These are phyloP conservation scores for Jaenimonas drosophilae DNA, from an alignment of 208 protist genomes.

Conservation along the genomic window DNA sequence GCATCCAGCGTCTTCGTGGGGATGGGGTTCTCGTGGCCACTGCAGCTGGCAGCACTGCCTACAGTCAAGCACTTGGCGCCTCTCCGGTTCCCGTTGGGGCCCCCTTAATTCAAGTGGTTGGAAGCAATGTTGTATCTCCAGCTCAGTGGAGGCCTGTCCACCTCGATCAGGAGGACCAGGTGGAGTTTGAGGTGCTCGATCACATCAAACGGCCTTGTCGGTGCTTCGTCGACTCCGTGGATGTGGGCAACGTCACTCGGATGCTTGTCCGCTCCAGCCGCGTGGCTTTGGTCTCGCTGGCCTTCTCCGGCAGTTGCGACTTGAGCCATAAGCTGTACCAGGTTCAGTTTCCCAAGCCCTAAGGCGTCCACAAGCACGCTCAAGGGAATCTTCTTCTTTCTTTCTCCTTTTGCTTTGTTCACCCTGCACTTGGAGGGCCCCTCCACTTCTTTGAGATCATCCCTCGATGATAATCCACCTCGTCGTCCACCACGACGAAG, in stretches of 20 bases:
- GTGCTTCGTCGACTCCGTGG: slow-evolving; percentile 84
- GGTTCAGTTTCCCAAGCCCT: slow-evolving; percentile 77
- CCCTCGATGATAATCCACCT: not conserved
- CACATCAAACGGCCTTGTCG: slow-evolving; percentile 71
- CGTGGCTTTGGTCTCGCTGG: slow-evolving; percentile 67
- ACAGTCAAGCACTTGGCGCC: slow-evolving; percentile 76
- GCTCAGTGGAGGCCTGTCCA: slow-evolving; percentile 82
- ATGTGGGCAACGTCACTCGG: slow-evolving; percentile 72
- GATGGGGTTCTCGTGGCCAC: slow-evolving; percentile 87
- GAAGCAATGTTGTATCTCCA: slow-evolving; percentile 84
- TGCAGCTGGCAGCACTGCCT: slow-evolving; percentile 83
- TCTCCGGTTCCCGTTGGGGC: slow-evolving; percentile 81
- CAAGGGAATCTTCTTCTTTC: slow-evolving; percentile 2
- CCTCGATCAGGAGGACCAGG: slow-evolving; percentile 80
- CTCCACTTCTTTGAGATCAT: not conserved
- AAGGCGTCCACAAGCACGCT: not conserved
- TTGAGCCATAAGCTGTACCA: slow-evolving; percentile 85
- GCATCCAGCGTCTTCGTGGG: slow-evolving; percentile 64
- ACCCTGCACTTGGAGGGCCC: not conserved
- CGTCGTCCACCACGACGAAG: too few species aligned
- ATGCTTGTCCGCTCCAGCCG: slow-evolving; percentile 80
- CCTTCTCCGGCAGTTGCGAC: slow-evolving; percentile 82
- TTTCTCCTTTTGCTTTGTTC: slow-evolving; percentile 1
- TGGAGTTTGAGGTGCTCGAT: slow-evolving; percentile 86
- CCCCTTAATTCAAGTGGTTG: slow-evolving; percentile 83